phyloP scores from a whole-genome alignment of 768 basidiomycete species.

The Tylopilus felleus region DNA sequence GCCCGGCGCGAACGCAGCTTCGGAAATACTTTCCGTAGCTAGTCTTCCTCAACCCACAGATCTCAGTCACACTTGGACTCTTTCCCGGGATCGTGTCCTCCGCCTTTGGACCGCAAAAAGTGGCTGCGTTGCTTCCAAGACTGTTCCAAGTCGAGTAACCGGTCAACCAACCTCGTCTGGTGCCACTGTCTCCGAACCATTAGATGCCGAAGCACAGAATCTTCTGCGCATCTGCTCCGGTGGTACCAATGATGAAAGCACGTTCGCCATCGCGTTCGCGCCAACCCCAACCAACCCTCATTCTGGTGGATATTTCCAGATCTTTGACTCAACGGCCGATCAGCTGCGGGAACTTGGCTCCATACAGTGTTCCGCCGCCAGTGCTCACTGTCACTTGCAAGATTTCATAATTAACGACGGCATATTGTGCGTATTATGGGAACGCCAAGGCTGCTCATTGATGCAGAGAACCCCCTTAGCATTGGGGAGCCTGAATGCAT shows the following conservation, averaged over 20 bases:
- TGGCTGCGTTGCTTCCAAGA: constrained; percentile 66
- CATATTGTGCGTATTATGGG: constrained; percentile 73
- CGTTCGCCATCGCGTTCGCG: constrained; percentile 69
- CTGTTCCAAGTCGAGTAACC: constrained; percentile 40
- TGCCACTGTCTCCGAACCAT: constrained; percentile 41
- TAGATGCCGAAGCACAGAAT: constrained; percentile 59
- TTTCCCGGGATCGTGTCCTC: constrained; percentile 83
- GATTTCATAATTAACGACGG: constrained; percentile 63
- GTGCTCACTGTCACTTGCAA: constrained; percentile 68
- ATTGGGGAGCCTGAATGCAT: constrained; percentile 33
- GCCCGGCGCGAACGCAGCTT: constrained; percentile 42
- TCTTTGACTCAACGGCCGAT: constrained; percentile 56
- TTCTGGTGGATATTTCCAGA: constrained; percentile 78
- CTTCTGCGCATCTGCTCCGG: constrained; percentile 62
- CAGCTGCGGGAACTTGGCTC: constrained; percentile 54
- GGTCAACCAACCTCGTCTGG: constrained; percentile 31
- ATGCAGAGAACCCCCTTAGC: constrained; percentile 56
- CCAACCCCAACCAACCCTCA: constrained; percentile 60
- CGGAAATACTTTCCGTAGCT: constrained; percentile 69
- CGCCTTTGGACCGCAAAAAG: constrained; percentile 80
- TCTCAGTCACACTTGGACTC: constrained; percentile 71
- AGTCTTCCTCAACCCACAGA: constrained; percentile 76
- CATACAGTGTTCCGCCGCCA: constrained; percentile 58
- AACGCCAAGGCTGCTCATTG: constrained; percentile 71
- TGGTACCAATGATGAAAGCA: constrained; percentile 44